These are phyloP conservation scores for Tulasnella calospora DNA, from an alignment of 768 basidiomycete species.

Conservation along the genomic window DNA sequence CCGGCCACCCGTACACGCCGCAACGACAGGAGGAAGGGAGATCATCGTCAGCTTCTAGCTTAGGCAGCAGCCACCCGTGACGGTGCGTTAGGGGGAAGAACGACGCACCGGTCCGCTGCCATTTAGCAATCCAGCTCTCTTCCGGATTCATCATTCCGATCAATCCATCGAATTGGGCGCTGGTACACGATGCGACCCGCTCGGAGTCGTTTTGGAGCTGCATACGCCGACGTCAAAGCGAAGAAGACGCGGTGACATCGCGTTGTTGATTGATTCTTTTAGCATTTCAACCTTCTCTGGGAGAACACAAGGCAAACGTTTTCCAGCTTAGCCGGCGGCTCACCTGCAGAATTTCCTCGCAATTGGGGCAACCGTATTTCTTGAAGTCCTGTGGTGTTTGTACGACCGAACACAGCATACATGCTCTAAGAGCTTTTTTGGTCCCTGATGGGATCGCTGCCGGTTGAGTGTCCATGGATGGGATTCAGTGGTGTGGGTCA, in stretches of 20 bases:
- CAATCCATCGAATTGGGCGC: conserved; percentile 86
- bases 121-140: conserved; percentile 90
- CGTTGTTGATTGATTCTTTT: background rate
- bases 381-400: conserved; percentile 80
- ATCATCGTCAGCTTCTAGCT: background rate
- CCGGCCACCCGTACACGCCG: background rate
- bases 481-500: background rate
- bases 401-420: conserved; percentile 88
- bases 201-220: conserved; percentile 88
- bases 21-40: background rate
- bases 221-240: background rate
- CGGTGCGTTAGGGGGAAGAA: background rate
- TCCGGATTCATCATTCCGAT: conserved; percentile 83
- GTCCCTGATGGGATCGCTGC: conserved; percentile 55
- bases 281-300: background rate
- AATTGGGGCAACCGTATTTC: conserved; percentile 89
- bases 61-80: background rate
- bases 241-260: background rate
- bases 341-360: conserved; percentile 91
- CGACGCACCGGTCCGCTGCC: conserved; percentile 85
- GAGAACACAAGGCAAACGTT: background rate
- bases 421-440: conserved; percentile 77
- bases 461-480: conserved; percentile 29
- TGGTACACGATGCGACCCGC: conserved; percentile 79
- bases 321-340: conserved; percentile 30